Evolutionary conservation across 1,284 basidiomycete genomes (phyloP).

Genomic region (Ceratobasidium theobromae): DNA sequence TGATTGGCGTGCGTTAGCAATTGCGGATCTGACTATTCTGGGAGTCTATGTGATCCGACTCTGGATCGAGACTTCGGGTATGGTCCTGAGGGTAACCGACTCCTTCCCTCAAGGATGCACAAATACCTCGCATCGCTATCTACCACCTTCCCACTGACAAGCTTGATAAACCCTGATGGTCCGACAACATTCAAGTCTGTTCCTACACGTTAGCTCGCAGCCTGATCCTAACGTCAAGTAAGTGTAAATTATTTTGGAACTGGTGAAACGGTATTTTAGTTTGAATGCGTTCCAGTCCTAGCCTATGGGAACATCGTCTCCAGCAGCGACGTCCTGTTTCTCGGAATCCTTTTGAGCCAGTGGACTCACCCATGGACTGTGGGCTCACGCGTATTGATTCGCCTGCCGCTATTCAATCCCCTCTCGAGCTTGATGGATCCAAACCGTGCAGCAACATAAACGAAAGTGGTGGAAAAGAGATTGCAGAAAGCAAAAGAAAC

Average conservation of each 20-base stretch:
- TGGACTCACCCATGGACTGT: neutral
- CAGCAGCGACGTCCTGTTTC: neutral
- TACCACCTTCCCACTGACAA: neutral
- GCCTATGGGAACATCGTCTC: neutral
- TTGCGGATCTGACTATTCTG: too few relatives aligned
- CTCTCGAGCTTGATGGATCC: neutral
- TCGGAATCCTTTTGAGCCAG: neutral
- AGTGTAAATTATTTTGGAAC: neutral
- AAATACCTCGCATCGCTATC: neutral
- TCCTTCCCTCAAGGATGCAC: neutral
- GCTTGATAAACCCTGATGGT: neutral
- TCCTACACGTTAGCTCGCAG: neutral
- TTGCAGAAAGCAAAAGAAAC: neutral
- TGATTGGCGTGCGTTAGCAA: too few relatives aligned
- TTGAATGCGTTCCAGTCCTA: neutral
- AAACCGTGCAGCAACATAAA: neutral
- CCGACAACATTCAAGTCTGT: neutral
- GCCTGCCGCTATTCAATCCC: neutral
- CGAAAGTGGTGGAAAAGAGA: neutral
- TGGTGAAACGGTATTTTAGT: neutral
- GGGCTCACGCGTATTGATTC: neutral
- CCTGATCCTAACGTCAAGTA: slow-evolving; percentile 12
- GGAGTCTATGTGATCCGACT: too few relatives aligned
- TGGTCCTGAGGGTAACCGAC: too few relatives aligned
- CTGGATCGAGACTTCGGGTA: too few relatives aligned